Conservation (phyloP, 2,329 filamentous ascomycete species). For the Pseudogymnoascus sp. region DNA sequence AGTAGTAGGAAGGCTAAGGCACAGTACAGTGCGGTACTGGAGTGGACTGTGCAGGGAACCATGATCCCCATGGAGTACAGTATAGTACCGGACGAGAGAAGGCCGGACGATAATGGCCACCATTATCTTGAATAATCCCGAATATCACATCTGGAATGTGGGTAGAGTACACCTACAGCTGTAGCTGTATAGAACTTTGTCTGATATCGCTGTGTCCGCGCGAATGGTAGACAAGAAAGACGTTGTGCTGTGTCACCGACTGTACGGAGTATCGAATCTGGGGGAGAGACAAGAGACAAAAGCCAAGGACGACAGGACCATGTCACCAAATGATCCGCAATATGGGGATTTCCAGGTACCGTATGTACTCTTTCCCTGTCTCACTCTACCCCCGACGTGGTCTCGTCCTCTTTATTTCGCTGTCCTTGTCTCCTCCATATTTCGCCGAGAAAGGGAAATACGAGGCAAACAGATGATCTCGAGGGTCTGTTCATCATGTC, state of each 20-base stretch:
- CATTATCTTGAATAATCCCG: neutral
- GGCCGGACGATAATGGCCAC: neutral
- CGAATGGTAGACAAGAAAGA: neutral
- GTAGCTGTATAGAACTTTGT: neutral
- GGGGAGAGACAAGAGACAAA: neutral
- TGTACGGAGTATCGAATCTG: neutral
- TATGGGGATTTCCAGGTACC: neutral
- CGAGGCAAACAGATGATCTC: neutral
- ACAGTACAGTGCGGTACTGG: neutral
- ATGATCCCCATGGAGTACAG: neutral
- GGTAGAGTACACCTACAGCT: neutral
- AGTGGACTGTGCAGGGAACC: neutral
- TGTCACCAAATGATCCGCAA: neutral
- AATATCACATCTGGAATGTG: neutral
- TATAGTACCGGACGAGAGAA: neutral
- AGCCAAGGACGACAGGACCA: neutral
- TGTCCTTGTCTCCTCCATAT: neutral
- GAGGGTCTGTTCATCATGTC: neutral
- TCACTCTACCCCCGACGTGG: neutral
- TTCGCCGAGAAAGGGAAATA: slow-evolving; percentile 2
- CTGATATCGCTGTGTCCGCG: neutral
- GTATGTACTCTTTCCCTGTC: neutral
- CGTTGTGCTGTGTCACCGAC: neutral
- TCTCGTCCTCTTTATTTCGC: neutral
- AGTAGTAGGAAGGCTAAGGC: neutral